Evolutionary conservation across 345 rosid genomes (phyloP).

Genomic region (Gynandropsis gynandra): DNA sequence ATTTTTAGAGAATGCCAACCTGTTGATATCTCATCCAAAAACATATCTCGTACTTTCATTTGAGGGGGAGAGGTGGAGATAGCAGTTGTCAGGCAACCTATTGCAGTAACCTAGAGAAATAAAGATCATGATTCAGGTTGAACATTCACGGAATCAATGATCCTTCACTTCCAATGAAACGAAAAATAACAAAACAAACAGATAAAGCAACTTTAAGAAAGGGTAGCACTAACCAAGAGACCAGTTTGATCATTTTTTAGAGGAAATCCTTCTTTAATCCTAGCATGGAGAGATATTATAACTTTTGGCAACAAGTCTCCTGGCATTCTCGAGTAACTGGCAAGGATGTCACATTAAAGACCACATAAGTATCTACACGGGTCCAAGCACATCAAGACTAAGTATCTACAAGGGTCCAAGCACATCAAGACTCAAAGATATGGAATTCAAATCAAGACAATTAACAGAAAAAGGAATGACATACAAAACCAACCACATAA

Average conservation of each 20-base stretch:
- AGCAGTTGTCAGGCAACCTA: slow-evolving; percentile 74
- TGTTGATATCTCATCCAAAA: slow-evolving; percentile 49
- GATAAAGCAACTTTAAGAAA: slow-evolving; percentile 2
- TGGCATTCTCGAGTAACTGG: slow-evolving; percentile 89
- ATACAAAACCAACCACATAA: slow-evolving; percentile 4
- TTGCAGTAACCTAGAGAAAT: slow-evolving; percentile 51
- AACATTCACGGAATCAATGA: not conserved
- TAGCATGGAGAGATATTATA: slow-evolving; percentile 46
- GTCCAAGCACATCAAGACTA: slow-evolving; percentile 1
- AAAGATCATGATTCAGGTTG: slow-evolving; percentile 11
- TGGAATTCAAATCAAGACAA: no score
- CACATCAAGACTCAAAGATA: no score
- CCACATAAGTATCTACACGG: slow-evolving; percentile 18
- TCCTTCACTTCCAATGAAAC: no score
- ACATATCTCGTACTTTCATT: slow-evolving; percentile 50
- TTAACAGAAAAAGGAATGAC: slow-evolving; percentile 7
- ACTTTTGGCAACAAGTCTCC: slow-evolving; percentile 61
- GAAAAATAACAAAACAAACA: slow-evolving; percentile 7
- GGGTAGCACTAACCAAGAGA: slow-evolving; percentile 56
- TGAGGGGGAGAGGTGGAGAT: slow-evolving; percentile 65
- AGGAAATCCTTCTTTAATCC: slow-evolving; percentile 52
- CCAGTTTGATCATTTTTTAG: slow-evolving; percentile 62
- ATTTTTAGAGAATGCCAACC: slow-evolving; percentile 30
- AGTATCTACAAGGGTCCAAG: not conserved
- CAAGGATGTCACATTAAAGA: slow-evolving; percentile 23